Base-by-base conservation (phyloP, 768 basidiomycete species). In the Naganishia vaughanmartiniae region DNA sequence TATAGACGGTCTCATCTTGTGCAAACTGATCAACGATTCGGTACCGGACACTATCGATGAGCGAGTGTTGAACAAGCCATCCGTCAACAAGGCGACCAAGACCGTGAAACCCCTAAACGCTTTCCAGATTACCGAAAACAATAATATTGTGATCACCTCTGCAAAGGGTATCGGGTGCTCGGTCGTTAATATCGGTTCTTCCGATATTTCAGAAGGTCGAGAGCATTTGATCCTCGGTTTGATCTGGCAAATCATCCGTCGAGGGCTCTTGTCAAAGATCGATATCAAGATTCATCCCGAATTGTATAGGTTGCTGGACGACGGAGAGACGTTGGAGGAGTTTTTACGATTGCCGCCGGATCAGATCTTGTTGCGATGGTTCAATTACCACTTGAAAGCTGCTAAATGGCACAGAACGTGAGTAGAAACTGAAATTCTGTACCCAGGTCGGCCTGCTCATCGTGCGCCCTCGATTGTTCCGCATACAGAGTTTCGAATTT, bases 51-150 rank as follows among this genome's bases (percentile, higher is more conserved):
- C 96, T 7, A 99, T 99, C 83, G 95, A 98, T 83, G 90, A 88
- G 72, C 95, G 96, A 85, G 96, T 99, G 9, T 85, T 99, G 75
- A 98, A 99, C 85, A 95, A 90, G 81, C 87, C 93, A 0, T 85
- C 85, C 3, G 74, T 86, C 2, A 86, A 87, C 46, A 95, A 93
- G 83, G 33, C 42, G 11, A 74, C 76, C 19, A 77, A 76, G 48
- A 78, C 79, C 53, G 74, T 80, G 11, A 79, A 77, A 54, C 87
- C 90, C 0, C 85, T 99, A 56, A 99, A 99, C 79, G 92, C 92
- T 0, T 99, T 99, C 87, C 93, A 99, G 78, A 97, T 97, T 76
- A 98, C 96, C 0, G 96, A 99, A 81, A 98, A 98, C 84, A 98
- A 99, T 85, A 99, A 98, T 82, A 96, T 99, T 78, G 95, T 98